These are phyloP conservation scores for Crithidia brevicula DNA, from an alignment of 208 protist species.

Conservation along the genomic window DNA sequence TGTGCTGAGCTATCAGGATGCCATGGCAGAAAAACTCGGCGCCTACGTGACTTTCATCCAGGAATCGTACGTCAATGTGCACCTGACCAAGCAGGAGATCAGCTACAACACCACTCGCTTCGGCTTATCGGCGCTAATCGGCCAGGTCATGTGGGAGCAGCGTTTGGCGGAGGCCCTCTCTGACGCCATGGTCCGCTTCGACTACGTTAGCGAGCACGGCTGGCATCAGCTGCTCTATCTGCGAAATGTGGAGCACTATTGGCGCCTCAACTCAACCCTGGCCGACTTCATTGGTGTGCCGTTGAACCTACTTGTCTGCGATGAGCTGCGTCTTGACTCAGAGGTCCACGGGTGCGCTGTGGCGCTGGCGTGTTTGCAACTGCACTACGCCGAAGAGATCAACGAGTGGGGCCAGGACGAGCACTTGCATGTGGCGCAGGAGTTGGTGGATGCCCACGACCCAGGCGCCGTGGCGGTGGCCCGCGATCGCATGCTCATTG, in stretches of 20 bases:
- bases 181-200: slow-evolving; percentile 56
- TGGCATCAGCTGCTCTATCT: slow-evolving; percentile 90
- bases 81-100: slow-evolving; percentile 47
- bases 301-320: slow-evolving; percentile 37
- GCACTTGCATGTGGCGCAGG: slow-evolving; percentile 48
- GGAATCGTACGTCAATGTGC: slow-evolving; percentile 75
- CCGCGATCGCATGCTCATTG: slow-evolving; percentile 60
- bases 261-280: slow-evolving; percentile 73
- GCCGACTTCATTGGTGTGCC: slow-evolving; percentile 79
- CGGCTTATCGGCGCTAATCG: slow-evolving; percentile 56
- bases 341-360: slow-evolving; percentile 84
- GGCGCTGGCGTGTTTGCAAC: slow-evolving; percentile 80
- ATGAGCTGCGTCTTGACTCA: slow-evolving; percentile 55
- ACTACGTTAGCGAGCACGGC: slow-evolving; percentile 80
- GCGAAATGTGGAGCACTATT: slow-evolving; percentile 81
- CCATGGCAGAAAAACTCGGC: slow-evolving; percentile 67
- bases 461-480: slow-evolving; percentile 49
- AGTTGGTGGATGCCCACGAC: slow-evolving; percentile 53
- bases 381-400: slow-evolving; percentile 78
- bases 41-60: slow-evolving; percentile 62
- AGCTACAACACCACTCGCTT: slow-evolving; percentile 56
- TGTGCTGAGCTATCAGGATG: slow-evolving; percentile 64
- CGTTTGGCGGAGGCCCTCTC: slow-evolving; percentile 60
- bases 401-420: slow-evolving; percentile 70
- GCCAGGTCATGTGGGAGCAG: slow-evolving; percentile 75